Evolutionary conservation across 2,329 filamentous ascomycete genomes (phyloP), one percentile per base, ranked within the genome.

Genomic region (Arachnopeziza araneosa): DNA sequence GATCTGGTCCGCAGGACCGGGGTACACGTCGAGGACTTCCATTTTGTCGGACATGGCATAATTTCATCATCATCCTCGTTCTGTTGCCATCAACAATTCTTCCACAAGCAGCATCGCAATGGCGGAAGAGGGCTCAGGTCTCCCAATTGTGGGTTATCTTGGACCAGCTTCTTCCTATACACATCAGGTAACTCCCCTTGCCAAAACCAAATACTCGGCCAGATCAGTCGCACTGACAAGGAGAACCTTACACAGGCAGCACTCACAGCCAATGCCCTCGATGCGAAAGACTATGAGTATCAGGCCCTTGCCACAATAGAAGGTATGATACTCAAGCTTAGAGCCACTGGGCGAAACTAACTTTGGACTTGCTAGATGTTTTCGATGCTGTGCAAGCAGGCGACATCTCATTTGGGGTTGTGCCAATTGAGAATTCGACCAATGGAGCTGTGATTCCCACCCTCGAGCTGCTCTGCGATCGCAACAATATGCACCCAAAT

Each of bases 341-440:
- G 5, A 44, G 17, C 36, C 17, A 12, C 36, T 17, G 12, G 12
- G 36, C 36, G 17, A 44, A 44, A 21, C 60, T 63, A 56, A 62
- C 55, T 49, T 52, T 56, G 24, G 36, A 44, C 26, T 14, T 57
- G 23, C 19, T 65, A 88, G 91, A 95, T 71, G 86, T 96, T 68
- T 96, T 97, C 74, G 80, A 86, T 55, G 81, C 86, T 19, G 89
- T 96, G 6, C 91, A 96, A 70, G 79, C 80, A 48, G 81, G 83
- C 60, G 72, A 77, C 52, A 84, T 84, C 0, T 75, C 82, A 56
- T 87, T 87, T 59, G 95, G 93, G 66, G 89, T 98, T 32, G 89
- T 97, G 1, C 95, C 95, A 7, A 93, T 96, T 75, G 93, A 98
- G 73, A 99, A 99, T 78, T 96, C 90, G 50, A 93, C 91, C 72